These are phyloP conservation scores for Umbelopsis ramanniana DNA, from an alignment of 192 early-diverging fungal species.

Conservation along the genomic window DNA sequence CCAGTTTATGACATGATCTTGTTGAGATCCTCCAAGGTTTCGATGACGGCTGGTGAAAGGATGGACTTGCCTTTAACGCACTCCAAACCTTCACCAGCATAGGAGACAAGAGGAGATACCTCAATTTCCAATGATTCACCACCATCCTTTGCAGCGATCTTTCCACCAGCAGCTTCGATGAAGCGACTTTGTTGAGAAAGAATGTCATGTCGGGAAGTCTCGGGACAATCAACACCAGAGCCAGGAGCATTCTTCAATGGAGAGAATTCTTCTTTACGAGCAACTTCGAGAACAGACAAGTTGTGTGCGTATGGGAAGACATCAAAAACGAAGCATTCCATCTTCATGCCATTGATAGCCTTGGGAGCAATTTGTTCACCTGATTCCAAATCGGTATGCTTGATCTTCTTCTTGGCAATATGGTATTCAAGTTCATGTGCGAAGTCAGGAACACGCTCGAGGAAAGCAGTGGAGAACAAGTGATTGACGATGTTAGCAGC, in stretches of 20 bases:
- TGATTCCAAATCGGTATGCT: slow-evolving; percentile 70
- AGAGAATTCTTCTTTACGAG: slow-evolving; percentile 86
- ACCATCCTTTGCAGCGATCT: slow-evolving; percentile 49
- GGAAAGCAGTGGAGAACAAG: slow-evolving; percentile 86
- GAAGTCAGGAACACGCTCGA: slow-evolving; percentile 71
- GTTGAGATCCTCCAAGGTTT: slow-evolving; percentile 22
- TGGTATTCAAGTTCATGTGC: slow-evolving; percentile 84
- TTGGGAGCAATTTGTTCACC: slow-evolving; percentile 68
- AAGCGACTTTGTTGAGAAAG: slow-evolving; percentile 76
- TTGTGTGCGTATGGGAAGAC: slow-evolving; percentile 79
- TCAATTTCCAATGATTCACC: slow-evolving; percentile 61
- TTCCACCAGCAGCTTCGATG: slow-evolving; percentile 76
- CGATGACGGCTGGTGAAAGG: slow-evolving; percentile 23
- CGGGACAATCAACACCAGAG: slow-evolving; percentile 78
- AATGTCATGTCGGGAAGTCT: slow-evolving; percentile 82
- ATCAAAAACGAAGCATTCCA: slow-evolving; percentile 97
- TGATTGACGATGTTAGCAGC: slow-evolving; percentile 96
- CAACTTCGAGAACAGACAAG: slow-evolving; percentile 85
- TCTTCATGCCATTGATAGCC: slow-evolving; percentile 85
- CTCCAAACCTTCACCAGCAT: slow-evolving; percentile 88
- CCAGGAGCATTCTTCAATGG: slow-evolving; percentile 94
- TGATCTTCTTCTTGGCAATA: slow-evolving; percentile 91
- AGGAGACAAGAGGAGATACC: slow-evolving; percentile 80
- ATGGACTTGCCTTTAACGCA: slow-evolving; percentile 61
- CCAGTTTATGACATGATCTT: slow-evolving; percentile 14